phyloP scores from a whole-genome alignment of 75 land plant species.

The Chamaecyparis obtusa region DNA sequence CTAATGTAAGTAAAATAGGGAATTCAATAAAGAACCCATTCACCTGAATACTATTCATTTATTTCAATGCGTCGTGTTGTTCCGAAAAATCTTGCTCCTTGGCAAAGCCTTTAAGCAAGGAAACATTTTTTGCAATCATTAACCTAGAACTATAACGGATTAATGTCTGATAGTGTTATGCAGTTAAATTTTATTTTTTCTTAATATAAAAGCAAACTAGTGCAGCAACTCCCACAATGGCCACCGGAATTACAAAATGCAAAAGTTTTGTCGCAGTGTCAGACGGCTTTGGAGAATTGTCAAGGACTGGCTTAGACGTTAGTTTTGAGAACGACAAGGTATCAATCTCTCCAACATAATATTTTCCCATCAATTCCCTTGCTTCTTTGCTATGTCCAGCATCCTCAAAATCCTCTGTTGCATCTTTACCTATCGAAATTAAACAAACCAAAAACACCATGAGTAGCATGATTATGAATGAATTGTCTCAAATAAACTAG shows the following conservation, averaged over 20 bases:
- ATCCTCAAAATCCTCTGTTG: conserved; percentile 85
- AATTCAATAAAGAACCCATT: not conserved
- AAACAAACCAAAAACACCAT: not conserved
- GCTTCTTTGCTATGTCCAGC: conserved; percentile 77
- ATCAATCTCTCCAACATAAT: conserved; percentile 74
- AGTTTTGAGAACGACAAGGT: conserved; percentile 26
- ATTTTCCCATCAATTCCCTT: conserved; percentile 59
- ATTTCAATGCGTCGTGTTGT: not conserved
- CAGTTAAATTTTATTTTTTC: conserved; percentile 5
- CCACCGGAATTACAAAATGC: conserved; percentile 22
- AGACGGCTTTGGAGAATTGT: conserved; percentile 3
- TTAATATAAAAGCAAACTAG: conserved; percentile 15
- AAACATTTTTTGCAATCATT: not conserved
- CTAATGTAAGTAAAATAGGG: not conserved
- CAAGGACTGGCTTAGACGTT: conserved; percentile 6
- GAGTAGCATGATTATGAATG: not conserved
- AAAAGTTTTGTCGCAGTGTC: conserved; percentile 16
- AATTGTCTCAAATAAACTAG: not conserved
- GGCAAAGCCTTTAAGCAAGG: not conserved
- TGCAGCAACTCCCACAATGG: conserved; percentile 22
- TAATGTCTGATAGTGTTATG: not conserved
- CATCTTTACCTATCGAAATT: conserved; percentile 73
- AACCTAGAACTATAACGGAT: not conserved
- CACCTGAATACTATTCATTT: not conserved
- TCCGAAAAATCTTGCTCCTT: not conserved